Conservation (phyloP, 495 filamentous ascomycete genomes). For the Aspergillus bridgeri region DNA sequence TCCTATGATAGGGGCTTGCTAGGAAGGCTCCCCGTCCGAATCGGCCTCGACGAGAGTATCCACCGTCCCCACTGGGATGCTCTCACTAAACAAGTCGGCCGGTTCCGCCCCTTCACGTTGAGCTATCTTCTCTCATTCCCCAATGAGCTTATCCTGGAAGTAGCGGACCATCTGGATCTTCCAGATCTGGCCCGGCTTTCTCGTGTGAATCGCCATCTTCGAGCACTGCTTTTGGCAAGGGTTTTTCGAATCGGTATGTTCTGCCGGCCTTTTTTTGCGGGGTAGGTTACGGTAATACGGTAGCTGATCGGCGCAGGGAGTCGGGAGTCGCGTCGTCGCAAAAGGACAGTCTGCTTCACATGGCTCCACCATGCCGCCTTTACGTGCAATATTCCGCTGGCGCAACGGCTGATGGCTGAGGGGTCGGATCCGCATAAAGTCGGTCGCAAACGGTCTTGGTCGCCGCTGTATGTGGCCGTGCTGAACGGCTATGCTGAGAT, state of each 20-base stretch:
- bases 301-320: background rate
- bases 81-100: background rate
- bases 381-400: background rate
- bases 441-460: background rate
- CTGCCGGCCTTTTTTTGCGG: no score
- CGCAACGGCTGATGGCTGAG: background rate
- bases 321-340: background rate
- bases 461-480: background rate
- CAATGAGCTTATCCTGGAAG: background rate
- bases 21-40: background rate
- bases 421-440: background rate
- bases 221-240: background rate
- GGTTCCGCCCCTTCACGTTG: background rate
- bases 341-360: background rate
- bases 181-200: background rate
- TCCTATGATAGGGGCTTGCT: background rate
- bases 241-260: background rate
- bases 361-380: background rate
- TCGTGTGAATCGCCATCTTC: background rate
- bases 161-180: background rate
- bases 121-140: background rate
- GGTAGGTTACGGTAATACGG: no score
- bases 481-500: background rate
- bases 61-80: background rate
- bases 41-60: background rate